Evolutionary conservation across 352 stramenopile genomes (phyloP).

Genomic region (Aphanomyces invadans): DNA sequence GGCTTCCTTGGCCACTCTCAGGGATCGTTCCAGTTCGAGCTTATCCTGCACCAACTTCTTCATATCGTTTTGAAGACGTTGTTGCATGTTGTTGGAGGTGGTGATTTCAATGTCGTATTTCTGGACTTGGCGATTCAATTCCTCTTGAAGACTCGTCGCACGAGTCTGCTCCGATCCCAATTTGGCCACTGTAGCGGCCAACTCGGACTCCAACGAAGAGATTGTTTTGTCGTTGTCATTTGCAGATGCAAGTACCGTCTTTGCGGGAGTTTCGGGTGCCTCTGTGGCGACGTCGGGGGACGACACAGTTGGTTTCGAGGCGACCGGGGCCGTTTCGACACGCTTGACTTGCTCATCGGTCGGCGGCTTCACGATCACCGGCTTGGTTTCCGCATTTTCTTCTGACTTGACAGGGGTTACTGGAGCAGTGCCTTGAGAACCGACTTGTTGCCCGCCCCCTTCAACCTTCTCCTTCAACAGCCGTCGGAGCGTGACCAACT

Average conservation of each 20-base stretch:
- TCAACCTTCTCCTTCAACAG: conserved; percentile 18
- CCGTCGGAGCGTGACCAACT: conserved; percentile 7
- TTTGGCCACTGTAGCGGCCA: not conserved
- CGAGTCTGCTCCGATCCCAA: not conserved
- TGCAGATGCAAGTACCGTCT: not conserved
- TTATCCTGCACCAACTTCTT: conserved; percentile 23
- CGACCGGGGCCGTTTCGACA: not conserved
- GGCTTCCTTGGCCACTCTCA: conserved; percentile 1
- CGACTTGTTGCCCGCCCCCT: not conserved
- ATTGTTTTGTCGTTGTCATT: not conserved
- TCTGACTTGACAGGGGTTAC: not conserved
- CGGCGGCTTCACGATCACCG: too few species aligned
- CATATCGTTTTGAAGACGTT: conserved; percentile 23
- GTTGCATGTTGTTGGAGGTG: conserved; percentile 22
- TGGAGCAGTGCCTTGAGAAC: not conserved
- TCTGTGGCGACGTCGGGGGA: not conserved
- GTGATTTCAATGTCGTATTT: conserved; percentile 23
- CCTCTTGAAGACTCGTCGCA: conserved; percentile 4
- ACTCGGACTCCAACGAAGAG: not conserved
- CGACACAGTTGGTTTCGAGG: not conserved
- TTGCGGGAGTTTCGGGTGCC: not conserved
- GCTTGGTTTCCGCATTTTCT: not conserved
- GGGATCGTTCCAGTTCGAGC: conserved; percentile 5
- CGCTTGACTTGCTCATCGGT: too few species aligned
- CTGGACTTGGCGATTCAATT: conserved; percentile 16